These are phyloP conservation scores for Gnomoniopsis sp. DNA, from an alignment of 2,329 filamentous ascomycete species.

Conservation along the genomic window DNA sequence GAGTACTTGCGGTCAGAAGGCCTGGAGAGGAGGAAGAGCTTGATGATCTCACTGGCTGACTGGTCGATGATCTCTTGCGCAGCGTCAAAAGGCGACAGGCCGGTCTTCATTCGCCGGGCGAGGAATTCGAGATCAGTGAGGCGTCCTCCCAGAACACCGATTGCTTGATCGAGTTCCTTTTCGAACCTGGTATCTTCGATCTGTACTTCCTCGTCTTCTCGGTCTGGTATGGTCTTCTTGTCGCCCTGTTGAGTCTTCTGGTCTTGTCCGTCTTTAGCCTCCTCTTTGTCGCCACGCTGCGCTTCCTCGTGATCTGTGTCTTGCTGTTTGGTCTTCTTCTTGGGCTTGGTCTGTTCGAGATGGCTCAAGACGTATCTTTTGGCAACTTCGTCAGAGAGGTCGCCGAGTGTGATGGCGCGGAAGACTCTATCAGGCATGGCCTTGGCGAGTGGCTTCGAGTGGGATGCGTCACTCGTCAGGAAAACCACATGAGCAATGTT, in stretches of 20 bases:
- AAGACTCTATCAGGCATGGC: slow-evolving; percentile 90
- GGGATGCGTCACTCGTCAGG: slow-evolving; percentile 84
- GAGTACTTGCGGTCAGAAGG: slow-evolving; percentile 65
- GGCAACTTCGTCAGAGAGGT: slow-evolving; percentile 80
- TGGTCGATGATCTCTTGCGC: slow-evolving; percentile 87
- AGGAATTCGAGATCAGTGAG: slow-evolving; percentile 95
- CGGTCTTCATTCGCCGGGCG: slow-evolving; percentile 81
- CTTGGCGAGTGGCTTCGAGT: slow-evolving; percentile 81
- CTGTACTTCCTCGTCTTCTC: slow-evolving; percentile 23
- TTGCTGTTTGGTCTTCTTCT: slow-evolving; percentile 21
- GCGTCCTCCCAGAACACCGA: slow-evolving; percentile 79
- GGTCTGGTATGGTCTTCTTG: slow-evolving; percentile 25
- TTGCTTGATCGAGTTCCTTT: slow-evolving; percentile 73
- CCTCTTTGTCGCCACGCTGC: neutral
- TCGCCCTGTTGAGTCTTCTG: slow-evolving; percentile 22
- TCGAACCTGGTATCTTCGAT: slow-evolving; percentile 34
- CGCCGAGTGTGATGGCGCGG: slow-evolving; percentile 78
- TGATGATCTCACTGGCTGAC: slow-evolving; percentile 83
- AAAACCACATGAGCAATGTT: slow-evolving; percentile 95
- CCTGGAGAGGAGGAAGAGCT: slow-evolving; percentile 78
- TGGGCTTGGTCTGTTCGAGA: slow-evolving; percentile 51
- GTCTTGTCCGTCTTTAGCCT: neutral
- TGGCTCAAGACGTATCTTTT: slow-evolving; percentile 88
- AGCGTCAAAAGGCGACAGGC: slow-evolving; percentile 77
- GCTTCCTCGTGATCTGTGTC: neutral